Base-by-base conservation (phyloP, 306 rosid genomes). In the Quercus alba region DNA sequence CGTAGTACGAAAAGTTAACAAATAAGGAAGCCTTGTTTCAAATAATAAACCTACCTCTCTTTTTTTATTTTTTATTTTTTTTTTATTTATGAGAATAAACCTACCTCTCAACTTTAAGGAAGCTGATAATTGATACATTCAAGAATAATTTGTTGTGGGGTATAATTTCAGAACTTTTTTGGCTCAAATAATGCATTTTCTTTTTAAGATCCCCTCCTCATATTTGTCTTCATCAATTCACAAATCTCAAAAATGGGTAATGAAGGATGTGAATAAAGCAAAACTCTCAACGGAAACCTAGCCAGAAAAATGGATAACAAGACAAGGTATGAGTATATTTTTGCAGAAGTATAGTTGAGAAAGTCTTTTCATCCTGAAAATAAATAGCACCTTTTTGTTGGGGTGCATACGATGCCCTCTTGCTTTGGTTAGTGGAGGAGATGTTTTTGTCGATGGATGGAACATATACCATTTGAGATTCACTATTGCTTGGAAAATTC, bases 391-490 rank as follows among this genome's bases (percentile, higher is more conserved):
- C 90, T 81, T 88, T 88, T 80, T 82, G 83, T 62, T 83, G 67
- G 68, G 78, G 68, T 78, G 86, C 85, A 75, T 82, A 68, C 77
- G 86, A 87, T 85, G 78, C 91, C 81, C 81, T 87, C 81, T 83
- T 85, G 83, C 88, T 87, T 91, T 85, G 88, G 86, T 70, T 77
- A 91, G 91, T 84, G 96, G 90, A 67, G 87, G 62, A 77, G 74
- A 44, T 55, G 83, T 83, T 85, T 86, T 82, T 77, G 84, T 74
- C 81, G 88, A 89, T 81, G 80, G 90, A 91, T 75, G 83, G 93
- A 89, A 90, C 92, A 83, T 91, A 86, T 84, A 89, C 91, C 89
- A 79, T 84, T 83, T 88, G 46, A 79, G 88, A 85, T 88, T 86
- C 88, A 88, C 82, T 80, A 74, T 73, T 77, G 81, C 78, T 87